Percentiles rank a stretch among this genome's conserved stretches.
phyloP scores from a whole-genome alignment of 78 protist genomes.

The Bodo saltans region DNA sequence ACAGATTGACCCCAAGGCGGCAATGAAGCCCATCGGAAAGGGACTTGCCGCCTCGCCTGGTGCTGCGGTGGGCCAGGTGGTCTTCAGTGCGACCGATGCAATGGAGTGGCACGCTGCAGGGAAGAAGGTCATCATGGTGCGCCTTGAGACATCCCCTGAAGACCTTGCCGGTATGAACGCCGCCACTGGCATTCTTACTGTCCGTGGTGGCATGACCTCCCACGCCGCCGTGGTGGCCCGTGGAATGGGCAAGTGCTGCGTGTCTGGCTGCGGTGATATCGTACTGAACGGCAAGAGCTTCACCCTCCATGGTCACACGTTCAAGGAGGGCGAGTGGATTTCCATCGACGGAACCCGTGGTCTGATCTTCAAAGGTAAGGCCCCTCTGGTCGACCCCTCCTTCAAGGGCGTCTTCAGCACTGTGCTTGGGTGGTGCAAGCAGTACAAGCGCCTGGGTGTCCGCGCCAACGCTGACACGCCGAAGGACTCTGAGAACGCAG shows the following conservation, averaged over 20 bases:
- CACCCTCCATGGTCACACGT: slow-evolving; percentile 23
- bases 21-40: slow-evolving; percentile 24
- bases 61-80: slow-evolving; percentile 55
- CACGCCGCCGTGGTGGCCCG: slow-evolving; percentile 86
- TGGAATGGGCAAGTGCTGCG: slow-evolving; percentile 74
- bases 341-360: slow-evolving; percentile 72
- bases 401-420: slow-evolving; percentile 39
- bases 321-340: slow-evolving; percentile 56
- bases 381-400: slow-evolving; percentile 26
- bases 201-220: slow-evolving; percentile 67
- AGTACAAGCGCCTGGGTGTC: slow-evolving; percentile 32
- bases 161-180: slow-evolving; percentile 71
- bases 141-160: slow-evolving; percentile 77
- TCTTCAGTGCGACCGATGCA: slow-evolving; percentile 47
- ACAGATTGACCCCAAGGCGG: slow-evolving; percentile 42
- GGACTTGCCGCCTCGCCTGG: slow-evolving; percentile 74
- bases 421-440: slow-evolving; percentile 40
- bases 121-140: slow-evolving; percentile 52
- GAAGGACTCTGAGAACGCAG: slow-evolving; percentile 46
- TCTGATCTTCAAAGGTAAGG: slow-evolving; percentile 43
- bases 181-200: slow-evolving; percentile 64
- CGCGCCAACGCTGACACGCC: slow-evolving; percentile 73
- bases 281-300: slow-evolving; percentile 27
- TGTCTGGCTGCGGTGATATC: slow-evolving; percentile 53
- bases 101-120: slow-evolving; percentile 11